phyloP scores from a whole-genome alignment of 257 asterid genomes.

The Cordia subcordata region DNA sequence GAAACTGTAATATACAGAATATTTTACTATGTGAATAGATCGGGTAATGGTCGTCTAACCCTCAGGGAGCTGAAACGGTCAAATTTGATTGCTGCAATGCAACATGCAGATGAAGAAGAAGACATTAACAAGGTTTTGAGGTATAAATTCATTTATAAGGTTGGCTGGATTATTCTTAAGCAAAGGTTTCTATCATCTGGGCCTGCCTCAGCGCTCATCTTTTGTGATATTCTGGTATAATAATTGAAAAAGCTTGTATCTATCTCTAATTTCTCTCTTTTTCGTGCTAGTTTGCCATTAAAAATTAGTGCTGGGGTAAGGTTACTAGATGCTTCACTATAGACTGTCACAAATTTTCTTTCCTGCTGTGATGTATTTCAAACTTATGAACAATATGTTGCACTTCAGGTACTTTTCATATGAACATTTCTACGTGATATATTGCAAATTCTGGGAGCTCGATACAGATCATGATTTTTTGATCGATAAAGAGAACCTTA shows the following conservation, averaged over 20 bases:
- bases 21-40: conserved; percentile 95
- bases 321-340: no score
- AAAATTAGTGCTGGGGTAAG: neutral
- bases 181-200: no score
- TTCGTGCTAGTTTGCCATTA: no score
- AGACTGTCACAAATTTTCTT: neutral
- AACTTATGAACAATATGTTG: conserved; percentile 25
- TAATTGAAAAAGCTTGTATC: no score
- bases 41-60: conserved; percentile 89
- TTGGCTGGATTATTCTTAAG: no score
- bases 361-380: conserved; percentile 32
- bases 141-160: conserved; percentile 25
- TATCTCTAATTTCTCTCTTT: no score
- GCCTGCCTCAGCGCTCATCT: no score
- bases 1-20: conserved; percentile 98
- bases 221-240: no score
- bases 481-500: conserved; percentile 97
- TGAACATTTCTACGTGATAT: conserved; percentile 98
- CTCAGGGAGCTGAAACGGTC: conserved; percentile 95
- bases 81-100: conserved; percentile 88
- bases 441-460: conserved; percentile 99
- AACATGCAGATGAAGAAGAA: conserved; percentile 99
- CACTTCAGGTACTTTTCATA: conserved; percentile 96
- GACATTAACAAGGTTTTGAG: conserved; percentile 97
- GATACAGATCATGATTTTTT: conserved; percentile 99